Evolutionary conservation across 768 basidiomycete species (phyloP).

Genomic region (Kwoniella shandongensis): DNA sequence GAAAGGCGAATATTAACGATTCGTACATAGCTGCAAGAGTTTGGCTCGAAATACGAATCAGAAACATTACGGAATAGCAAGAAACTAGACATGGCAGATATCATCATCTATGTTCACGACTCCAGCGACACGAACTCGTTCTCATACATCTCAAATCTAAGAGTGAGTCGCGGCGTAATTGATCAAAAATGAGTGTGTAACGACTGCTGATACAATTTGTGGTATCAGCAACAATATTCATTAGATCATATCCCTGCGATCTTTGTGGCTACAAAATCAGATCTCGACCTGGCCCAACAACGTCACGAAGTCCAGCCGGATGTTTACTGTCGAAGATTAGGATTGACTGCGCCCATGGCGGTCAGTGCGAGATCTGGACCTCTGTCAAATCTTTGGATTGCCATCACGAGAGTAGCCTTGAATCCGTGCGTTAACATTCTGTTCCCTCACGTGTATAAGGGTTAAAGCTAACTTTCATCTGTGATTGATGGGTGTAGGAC

Average conservation of each 20-base stretch:
- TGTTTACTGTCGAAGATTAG: constrained; percentile 85
- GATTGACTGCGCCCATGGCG: constrained; percentile 89
- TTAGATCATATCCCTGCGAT: constrained; percentile 91
- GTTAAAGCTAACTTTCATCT: too few relatives aligned
- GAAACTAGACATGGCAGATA: constrained; percentile 88
- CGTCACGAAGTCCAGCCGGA: constrained; percentile 98
- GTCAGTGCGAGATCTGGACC: constrained; percentile 77
- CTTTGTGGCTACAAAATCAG: constrained; percentile 98
- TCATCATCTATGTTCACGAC: constrained; percentile 93
- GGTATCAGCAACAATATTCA: constrained; percentile 86
- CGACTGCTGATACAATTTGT: background rate
- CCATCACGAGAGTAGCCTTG: constrained; percentile 47
- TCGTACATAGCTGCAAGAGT: constrained; percentile 78
- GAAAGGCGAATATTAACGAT: too few relatives aligned
- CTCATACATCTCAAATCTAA: constrained; percentile 93
- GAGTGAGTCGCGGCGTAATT: constrained; percentile 60
- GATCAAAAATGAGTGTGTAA: too few relatives aligned
- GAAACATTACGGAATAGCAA: constrained; percentile 84
- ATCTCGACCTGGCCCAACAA: constrained; percentile 94
- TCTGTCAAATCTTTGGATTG: constrained; percentile 50
- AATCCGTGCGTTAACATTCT: constrained; percentile 44
- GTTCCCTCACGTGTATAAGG: too few relatives aligned
- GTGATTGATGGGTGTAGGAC: constrained; percentile 25
- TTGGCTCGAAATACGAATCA: constrained; percentile 91
- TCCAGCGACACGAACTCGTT: constrained; percentile 99